Percentiles rank a stretch among this genome's conserved stretches.
These are phyloP conservation scores for Fraxinus cuspidata DNA, from an alignment of 257 asterid genomes.

Conservation along the genomic window DNA sequence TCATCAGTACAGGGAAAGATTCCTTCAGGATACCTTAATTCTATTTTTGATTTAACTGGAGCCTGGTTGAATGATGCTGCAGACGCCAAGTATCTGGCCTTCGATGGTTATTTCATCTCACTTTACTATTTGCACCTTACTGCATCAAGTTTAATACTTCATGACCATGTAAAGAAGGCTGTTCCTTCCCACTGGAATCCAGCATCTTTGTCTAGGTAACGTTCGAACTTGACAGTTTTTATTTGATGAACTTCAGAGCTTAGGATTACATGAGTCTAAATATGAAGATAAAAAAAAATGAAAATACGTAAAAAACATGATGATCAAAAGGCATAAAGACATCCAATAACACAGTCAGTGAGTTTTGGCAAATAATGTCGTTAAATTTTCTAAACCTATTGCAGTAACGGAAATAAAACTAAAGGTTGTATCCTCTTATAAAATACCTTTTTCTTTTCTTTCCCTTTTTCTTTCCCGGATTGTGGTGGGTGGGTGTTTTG, in stretches of 20 bases:
- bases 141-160: conserved; percentile 78
- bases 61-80: conserved; percentile 92
- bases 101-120: conserved; percentile 92
- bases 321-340: not conserved
- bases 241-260: not conserved
- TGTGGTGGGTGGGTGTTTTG: not conserved
- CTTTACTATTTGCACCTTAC: conserved; percentile 85
- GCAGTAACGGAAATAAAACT: not conserved
- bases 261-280: not conserved
- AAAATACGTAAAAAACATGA: not conserved
- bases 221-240: conserved; percentile 13
- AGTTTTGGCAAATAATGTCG: not conserved
- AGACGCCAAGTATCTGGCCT: conserved; percentile 79
- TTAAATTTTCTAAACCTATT: not conserved
- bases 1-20: conserved; percentile 90
- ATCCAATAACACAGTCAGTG: not conserved
- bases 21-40: conserved; percentile 90
- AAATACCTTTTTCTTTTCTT: not conserved
- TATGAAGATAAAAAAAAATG: not conserved
- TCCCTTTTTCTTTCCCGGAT: no score
- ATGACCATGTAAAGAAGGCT: conserved; percentile 85
- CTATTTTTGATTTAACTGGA: conserved; percentile 86
- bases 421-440: not conserved
- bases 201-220: conserved; percentile 77
- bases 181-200: conserved; percentile 98